Evolutionary conservation across 805 yeast genomes (phyloP), one percentile per base, ranked within the genome.

Genomic region (Saccharomycopsis sp.): DNA sequence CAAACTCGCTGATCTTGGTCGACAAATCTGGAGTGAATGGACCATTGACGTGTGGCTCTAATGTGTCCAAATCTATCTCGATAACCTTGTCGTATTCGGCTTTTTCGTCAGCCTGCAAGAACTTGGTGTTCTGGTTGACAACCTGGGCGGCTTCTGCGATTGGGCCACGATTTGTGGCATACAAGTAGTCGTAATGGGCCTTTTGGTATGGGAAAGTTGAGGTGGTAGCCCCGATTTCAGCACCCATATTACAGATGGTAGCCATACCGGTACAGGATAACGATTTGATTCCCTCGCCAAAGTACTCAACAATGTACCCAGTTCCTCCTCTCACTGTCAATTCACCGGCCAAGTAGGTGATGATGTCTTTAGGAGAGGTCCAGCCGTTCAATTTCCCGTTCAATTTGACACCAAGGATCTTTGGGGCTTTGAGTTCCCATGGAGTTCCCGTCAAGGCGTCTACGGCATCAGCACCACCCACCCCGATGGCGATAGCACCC

Each of bases 401-500:
- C 68, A 94, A 82, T 74, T 90, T 87, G 66, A 94, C 96, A 74
- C 99, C 99, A 64, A 94, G 77, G 50, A 91, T 77, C 75, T 89
- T 89, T 66, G 99, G 99, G 57, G 98, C 98, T 78, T 91, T 91
- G 73, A 94, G 82, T 77, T 94, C 99, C 99, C 99, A 94, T 58
- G 99, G 97, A 34, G 94, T 86, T 64, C 94, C 97, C 50, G 98
- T 91, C 69, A 94, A 77, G 54, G 94, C 99, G 73, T 94, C 99
- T 57, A 94, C 99, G 47, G 99, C 99, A 75, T 94, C 99, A 57
- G 99, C 99, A 79, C 99, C 99, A 75, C 99, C 99, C 47, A 94
- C 99, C 76, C 99, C 99, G 71, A 94, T 94, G 67, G 99, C 98
- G 64, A 92, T 85, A 64, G 96, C 97, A 71, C 99, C 99, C 62